These are phyloP conservation scores for Neurospora crassa DNA, from an alignment of 2,329 filamentous ascomycete species.

Conservation along the genomic window DNA sequence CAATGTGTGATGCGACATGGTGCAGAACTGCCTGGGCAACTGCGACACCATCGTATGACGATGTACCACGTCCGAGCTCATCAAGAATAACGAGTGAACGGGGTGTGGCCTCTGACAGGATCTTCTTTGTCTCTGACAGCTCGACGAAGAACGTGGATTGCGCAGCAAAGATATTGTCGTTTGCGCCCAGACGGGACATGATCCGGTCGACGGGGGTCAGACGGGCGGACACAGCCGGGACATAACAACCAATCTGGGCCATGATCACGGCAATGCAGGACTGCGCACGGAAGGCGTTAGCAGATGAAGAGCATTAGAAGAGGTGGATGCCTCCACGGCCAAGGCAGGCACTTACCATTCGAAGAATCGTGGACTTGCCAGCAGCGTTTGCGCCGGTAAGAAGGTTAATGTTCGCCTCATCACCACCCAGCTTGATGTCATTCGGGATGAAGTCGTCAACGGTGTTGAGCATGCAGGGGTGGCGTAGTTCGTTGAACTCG, in stretches of 20 bases:
- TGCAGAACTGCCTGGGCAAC: slow-evolving; percentile 97
- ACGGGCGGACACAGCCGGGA: slow-evolving; percentile 72
- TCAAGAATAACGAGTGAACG: slow-evolving; percentile 94
- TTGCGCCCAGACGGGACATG: slow-evolving; percentile 95
- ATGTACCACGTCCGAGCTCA: slow-evolving; percentile 89
- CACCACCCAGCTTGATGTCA: slow-evolving; percentile 77
- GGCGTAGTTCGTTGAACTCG: slow-evolving; percentile 86
- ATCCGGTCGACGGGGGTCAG: slow-evolving; percentile 92
- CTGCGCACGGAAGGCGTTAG: slow-evolving; percentile 31
- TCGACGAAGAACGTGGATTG: slow-evolving; percentile 99
- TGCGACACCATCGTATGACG: slow-evolving; percentile 90
- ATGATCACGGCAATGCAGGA: slow-evolving; percentile 95
- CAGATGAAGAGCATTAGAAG: slow-evolving; percentile 2
- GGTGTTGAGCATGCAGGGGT: slow-evolving; percentile 86
- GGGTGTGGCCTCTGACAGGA: slow-evolving; percentile 84
- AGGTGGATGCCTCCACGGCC: neutral
- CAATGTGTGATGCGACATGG: slow-evolving; percentile 85
- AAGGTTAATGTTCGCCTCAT: slow-evolving; percentile 73
- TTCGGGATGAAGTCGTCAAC: slow-evolving; percentile 96
- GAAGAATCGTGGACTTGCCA: slow-evolving; percentile 89
- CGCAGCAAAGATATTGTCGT: slow-evolving; percentile 97
- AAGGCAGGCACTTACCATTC: slow-evolving; percentile 58
- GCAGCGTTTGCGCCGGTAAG: slow-evolving; percentile 95
- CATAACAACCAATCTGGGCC: slow-evolving; percentile 89
- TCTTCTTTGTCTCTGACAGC: slow-evolving; percentile 95